Evolutionary conservation across 2,329 filamentous ascomycete genomes (phyloP), one percentile per base, ranked within the genome.

Genomic region (Colletotrichum cordylinicola): DNA sequence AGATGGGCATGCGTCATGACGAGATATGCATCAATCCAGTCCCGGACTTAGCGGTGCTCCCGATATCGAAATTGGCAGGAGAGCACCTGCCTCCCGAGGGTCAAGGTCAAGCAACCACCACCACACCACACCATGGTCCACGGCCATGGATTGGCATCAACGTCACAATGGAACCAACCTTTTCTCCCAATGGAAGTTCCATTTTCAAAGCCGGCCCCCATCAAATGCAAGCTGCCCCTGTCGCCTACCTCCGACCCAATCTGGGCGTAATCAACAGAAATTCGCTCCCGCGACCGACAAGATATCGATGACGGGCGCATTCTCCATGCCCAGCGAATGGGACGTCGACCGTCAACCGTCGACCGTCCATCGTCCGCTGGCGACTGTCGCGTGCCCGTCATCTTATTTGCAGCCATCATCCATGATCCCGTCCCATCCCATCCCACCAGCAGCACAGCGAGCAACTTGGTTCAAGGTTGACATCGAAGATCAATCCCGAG

Each of bases 261-360:
- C 35, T 31, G 55, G 35, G 55, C 43, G 29, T 67, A 43, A 55
- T 67, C 39, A 67, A 55, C 55, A 64, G 35, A 69, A 69, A 58
- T 60, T 52, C 43, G 43, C 43, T 48, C 43, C 43, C 60, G 27
- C 48, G 31, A 33, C 69, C 24, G 24, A 27, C 31, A 29, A 24
- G 55, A 68, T 48, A 55, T 75, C 73, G 43, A 73, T 75, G 70
- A 68, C 64, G 70, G 43, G 58, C 18, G 39, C 43, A 58, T 67
- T 73, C 48, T 43, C 24, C 35, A n/a, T 8, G 31, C 33, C 29
- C 24, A n/a, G 39, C 64, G 56, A 68, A 72, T 72, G 33, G 33
- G 21, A 27, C 6, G 13, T 29, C 15, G 35, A 6, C 67, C 12
- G 60, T 48, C 18, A 16, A 31, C 62, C 64, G 64, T 72, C 73